Conservation (phyloP, 352 stramenopile genomes). For the Globisporangium echinulatum region DNA sequence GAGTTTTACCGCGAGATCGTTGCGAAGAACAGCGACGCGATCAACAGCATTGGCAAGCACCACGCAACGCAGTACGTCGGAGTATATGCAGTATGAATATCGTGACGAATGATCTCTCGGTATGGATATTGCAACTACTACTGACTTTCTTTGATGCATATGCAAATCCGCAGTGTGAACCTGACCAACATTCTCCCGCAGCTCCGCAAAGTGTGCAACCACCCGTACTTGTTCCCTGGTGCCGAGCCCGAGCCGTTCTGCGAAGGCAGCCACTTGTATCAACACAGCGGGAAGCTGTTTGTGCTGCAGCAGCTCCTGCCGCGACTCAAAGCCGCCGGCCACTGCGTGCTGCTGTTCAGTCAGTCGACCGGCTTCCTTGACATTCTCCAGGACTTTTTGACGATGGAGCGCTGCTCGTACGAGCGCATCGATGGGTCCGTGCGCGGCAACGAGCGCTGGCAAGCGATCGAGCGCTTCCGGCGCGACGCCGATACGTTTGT, state of each 20-base stretch:
- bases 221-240: conserved; percentile 91
- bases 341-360: conserved; percentile 83
- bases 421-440: conserved; percentile 75
- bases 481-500: conserved; percentile 88
- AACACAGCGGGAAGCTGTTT: conserved; percentile 77
- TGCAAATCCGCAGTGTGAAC: conserved; percentile 28
- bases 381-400: conserved; percentile 78
- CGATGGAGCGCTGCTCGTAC: conserved; percentile 67
- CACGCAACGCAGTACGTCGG: conserved; percentile 6
- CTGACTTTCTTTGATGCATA: neutral
- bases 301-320: conserved; percentile 82
- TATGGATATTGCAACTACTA: neutral
- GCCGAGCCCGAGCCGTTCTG: conserved; percentile 68
- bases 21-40: conserved; percentile 42
- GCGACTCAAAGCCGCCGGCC: conserved; percentile 70
- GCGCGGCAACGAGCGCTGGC: conserved; percentile 70
- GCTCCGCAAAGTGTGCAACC: conserved; percentile 71
- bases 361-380: conserved; percentile 70
- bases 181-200: conserved; percentile 98
- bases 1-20: conserved; percentile 82
- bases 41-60: conserved; percentile 40
- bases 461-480: conserved; percentile 75
- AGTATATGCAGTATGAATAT: too few relatives aligned
- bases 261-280: conserved; percentile 63
- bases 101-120: too few relatives aligned